These are phyloP conservation scores for Metschnikowia cubensis DNA, from an alignment of 805 yeast species.

Conservation along the genomic window DNA sequence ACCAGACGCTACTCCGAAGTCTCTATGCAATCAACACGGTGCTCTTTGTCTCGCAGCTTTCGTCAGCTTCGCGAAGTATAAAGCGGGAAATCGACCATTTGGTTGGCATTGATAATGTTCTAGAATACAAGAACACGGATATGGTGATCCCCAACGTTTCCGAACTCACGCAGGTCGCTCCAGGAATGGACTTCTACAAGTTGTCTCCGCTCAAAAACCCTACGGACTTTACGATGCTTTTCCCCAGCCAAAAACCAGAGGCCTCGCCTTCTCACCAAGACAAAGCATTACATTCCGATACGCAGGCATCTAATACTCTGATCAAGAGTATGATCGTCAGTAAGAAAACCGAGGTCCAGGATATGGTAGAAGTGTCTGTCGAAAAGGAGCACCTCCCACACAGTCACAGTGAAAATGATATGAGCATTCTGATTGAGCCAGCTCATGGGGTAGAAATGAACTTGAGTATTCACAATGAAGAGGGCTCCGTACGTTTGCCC, in stretches of 20 bases:
- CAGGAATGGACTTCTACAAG: slow-evolving; percentile 12
- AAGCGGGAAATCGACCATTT: slow-evolving; percentile 31
- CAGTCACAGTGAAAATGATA: background rate
- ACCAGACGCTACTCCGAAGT: slow-evolving; percentile 23
- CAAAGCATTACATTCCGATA: slow-evolving; percentile 2
- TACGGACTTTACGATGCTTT: slow-evolving; percentile 32
- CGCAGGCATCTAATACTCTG: background rate
- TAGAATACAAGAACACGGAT: slow-evolving; percentile 13
- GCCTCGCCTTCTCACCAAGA: background rate
- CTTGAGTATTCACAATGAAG: background rate
- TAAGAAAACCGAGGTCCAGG: background rate
- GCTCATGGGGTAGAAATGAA: background rate
- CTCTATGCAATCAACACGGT: slow-evolving; percentile 28
- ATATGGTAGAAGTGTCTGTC: background rate
- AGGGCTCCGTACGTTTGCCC: background rate
- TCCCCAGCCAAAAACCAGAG: slow-evolving; percentile 16
- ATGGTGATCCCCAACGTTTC: slow-evolving; percentile 12
- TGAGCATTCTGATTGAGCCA: background rate
- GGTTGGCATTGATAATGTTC: slow-evolving; percentile 29
- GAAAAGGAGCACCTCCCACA: background rate
- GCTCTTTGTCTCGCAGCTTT: slow-evolving; percentile 26
- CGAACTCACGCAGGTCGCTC: slow-evolving; percentile 33
- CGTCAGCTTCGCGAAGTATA: slow-evolving; percentile 18
- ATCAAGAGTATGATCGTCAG: background rate
- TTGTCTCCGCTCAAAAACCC: slow-evolving; percentile 30